phyloP scores from a whole-genome alignment of 768 basidiomycete genomes.

The Tulasnella calospora region DNA sequence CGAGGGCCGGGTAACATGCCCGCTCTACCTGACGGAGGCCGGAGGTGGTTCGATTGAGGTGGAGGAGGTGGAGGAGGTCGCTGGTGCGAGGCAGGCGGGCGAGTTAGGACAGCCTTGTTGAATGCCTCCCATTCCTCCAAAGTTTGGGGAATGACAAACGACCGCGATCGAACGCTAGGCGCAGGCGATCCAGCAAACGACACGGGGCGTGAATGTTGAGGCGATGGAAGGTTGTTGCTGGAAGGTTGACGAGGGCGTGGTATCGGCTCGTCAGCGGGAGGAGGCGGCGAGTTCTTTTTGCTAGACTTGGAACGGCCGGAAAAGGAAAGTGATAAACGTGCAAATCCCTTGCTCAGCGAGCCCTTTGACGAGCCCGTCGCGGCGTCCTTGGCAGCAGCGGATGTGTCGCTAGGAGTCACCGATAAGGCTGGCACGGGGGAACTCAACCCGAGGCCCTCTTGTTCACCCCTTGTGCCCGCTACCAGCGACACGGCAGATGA shows the following conservation, averaged over 20 bases:
- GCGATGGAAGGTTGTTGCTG: too few species aligned
- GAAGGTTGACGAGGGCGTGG: not conserved
- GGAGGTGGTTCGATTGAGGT: not conserved
- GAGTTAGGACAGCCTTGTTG: not conserved
- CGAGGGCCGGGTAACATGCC: not conserved
- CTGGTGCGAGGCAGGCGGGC: not conserved
- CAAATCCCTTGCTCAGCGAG: not conserved
- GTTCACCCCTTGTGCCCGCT: too few species aligned
- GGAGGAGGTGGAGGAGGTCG: not conserved
- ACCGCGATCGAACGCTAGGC: not conserved
- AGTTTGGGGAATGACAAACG: constrained; percentile 5
- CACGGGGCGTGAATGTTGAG: not conserved
- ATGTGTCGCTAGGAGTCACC: not conserved
- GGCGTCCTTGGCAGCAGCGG: not conserved
- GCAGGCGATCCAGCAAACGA: not conserved
- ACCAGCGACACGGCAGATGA: not conserved
- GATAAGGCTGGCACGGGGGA: not conserved
- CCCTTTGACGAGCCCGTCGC: not conserved
- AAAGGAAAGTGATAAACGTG: not conserved
- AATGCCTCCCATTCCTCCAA: constrained; percentile 21
- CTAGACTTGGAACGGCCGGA: not conserved
- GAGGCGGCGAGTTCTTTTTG: not conserved
- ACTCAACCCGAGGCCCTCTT: not conserved
- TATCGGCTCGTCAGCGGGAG: not conserved
- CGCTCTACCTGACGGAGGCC: not conserved